These are phyloP conservation scores for Macadamia integrifolia DNA, from an alignment of 164 flowering plant genomes.

Conservation along the genomic window DNA sequence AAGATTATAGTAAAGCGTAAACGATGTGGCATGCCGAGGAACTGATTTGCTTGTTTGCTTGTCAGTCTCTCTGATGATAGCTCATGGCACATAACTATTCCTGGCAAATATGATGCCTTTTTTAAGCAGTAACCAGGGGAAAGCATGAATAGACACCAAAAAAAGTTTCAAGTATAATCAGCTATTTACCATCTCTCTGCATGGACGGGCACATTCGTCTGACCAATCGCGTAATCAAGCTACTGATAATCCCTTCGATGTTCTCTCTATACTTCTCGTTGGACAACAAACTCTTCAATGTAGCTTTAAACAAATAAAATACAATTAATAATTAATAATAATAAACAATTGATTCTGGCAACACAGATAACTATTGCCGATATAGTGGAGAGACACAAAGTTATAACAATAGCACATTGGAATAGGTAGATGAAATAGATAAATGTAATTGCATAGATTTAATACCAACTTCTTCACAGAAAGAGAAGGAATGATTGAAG, in stretches of 20 bases:
- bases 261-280: constrained; percentile 31
- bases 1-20: background rate
- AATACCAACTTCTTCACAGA: no score
- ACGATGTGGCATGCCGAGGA: background rate
- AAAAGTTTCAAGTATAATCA: background rate
- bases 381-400: background rate
- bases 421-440: no score
- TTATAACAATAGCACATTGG: background rate
- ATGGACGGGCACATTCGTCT: constrained; percentile 54
- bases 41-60: no score
- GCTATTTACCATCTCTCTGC: constrained; percentile 40
- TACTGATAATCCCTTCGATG: constrained; percentile 51
- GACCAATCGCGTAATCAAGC: constrained; percentile 54
- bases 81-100: background rate
- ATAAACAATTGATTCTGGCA: background rate
- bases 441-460: no score
- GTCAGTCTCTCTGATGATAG: background rate
- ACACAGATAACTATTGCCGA: no score
- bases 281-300: constrained; percentile 49
- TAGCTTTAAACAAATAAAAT: constrained; percentile 33
- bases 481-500: no score
- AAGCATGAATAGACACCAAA: no score
- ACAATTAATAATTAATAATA: constrained; percentile 2
- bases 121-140: background rate
- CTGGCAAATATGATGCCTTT: background rate